phyloP scores from a whole-genome alignment of 495 filamentous ascomycete species.

The Penicillium odoratum region DNA sequence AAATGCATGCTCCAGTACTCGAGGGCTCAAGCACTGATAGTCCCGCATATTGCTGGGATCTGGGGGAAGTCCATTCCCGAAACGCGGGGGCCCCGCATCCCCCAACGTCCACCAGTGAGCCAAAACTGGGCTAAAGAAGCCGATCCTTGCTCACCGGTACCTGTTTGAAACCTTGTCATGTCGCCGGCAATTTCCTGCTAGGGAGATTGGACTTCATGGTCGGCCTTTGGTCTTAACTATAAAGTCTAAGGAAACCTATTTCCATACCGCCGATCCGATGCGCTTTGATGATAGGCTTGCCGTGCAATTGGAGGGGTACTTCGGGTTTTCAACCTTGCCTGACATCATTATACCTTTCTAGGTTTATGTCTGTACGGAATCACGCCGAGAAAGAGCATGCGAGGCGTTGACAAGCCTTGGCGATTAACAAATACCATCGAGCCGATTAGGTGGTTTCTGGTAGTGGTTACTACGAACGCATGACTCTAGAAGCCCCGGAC shows the following conservation, averaged over 20 bases:
- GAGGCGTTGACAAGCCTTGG: not conserved
- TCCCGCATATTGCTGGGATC: not conserved
- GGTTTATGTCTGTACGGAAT: not conserved
- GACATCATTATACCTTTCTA: not conserved
- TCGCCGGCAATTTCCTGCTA: not conserved
- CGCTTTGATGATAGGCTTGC: not conserved
- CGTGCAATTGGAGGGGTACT: not conserved
- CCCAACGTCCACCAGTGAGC: not conserved
- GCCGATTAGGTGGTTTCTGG: not conserved
- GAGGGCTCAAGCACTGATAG: too few relatives aligned
- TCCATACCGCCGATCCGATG: not conserved
- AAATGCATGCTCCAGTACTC: not conserved
- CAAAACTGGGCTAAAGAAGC: not conserved
- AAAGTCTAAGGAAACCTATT: not conserved
- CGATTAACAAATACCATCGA: not conserved
- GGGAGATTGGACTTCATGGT: not conserved
- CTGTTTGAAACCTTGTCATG: not conserved
- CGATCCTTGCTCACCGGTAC: not conserved
- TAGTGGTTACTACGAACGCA: not conserved
- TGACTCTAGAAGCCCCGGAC: not conserved
- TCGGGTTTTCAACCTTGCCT: not conserved
- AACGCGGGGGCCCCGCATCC: constrained; percentile 7
- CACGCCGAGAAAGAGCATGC: not conserved
- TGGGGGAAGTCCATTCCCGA: not conserved
- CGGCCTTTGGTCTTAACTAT: not conserved